Percentiles rank a stretch among this genome's conserved stretches.
Conservation (phyloP, 2,329 filamentous ascomycete species). For the Hymenoscyphus fraxineus region DNA sequence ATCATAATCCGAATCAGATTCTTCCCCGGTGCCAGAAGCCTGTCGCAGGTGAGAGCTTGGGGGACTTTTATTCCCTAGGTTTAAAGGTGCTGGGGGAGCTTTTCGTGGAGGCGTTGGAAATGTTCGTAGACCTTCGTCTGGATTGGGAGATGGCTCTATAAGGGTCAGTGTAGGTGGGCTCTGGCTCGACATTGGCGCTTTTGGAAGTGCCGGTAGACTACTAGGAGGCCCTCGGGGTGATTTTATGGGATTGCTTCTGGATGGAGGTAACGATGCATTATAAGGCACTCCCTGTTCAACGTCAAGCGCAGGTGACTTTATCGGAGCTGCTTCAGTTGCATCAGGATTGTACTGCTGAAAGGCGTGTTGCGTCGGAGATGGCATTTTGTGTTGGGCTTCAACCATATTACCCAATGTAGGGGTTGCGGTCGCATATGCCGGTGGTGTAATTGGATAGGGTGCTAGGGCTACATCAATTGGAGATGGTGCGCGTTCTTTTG, state of each 20-base stretch:
- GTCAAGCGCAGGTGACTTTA: constrained; percentile 44
- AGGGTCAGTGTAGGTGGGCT: constrained; percentile 34
- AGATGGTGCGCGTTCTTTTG: constrained; percentile 41
- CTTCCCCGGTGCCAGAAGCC: constrained; percentile 48
- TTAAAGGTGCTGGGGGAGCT: constrained; percentile 78
- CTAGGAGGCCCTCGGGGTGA: constrained; percentile 32
- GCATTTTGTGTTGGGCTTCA: constrained; percentile 57
- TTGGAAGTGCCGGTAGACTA: constrained; percentile 27
- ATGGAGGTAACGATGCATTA: constrained; percentile 51
- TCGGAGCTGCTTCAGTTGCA: constrained; percentile 40
- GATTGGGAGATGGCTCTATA: constrained; percentile 38
- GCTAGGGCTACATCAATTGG: constrained; percentile 58
- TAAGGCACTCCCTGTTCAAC: constrained; percentile 43
- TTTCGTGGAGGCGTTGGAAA: constrained; percentile 67
- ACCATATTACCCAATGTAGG: constrained; percentile 38
- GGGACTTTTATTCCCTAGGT: constrained; percentile 52
- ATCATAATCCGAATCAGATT: constrained; percentile 79
- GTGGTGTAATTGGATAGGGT: constrained; percentile 63
- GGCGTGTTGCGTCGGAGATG: constrained; percentile 57
- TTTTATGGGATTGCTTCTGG: constrained; percentile 49
- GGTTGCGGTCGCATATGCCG: constrained; percentile 44
- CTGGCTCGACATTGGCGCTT: constrained; percentile 24
- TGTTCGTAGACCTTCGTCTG: constrained; percentile 47
- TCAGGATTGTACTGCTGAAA: constrained; percentile 49
- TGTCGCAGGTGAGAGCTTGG: constrained; percentile 43